These are phyloP conservation scores for Primulina tabacum DNA, from an alignment of 257 asterid species.

Conservation along the genomic window DNA sequence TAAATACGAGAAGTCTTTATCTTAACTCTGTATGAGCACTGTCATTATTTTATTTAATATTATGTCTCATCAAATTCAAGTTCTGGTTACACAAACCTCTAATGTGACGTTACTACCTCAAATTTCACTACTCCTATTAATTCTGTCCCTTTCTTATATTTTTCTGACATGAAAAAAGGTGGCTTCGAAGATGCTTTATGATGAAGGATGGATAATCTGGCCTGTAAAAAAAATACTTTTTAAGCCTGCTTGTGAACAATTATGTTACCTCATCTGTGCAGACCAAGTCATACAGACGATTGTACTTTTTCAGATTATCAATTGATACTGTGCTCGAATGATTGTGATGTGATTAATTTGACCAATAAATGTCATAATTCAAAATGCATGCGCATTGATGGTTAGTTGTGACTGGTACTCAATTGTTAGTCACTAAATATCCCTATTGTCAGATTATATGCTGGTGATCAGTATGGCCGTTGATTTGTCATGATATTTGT, in stretches of 20 bases:
- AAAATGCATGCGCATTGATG: not conserved
- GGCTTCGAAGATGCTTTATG: not conserved
- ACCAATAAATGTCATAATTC: not conserved
- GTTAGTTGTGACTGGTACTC: slow-evolving; percentile 6
- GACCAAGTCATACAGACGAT: not conserved
- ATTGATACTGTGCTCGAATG: not conserved
- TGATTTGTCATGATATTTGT: not conserved
- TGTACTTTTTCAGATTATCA: not conserved
- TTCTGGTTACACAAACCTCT: not conserved
- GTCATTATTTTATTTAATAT: too few species aligned
- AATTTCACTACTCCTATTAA: not conserved
- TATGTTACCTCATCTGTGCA: not conserved
- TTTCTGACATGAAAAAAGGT: slow-evolving; percentile 4
- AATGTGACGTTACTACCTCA: not conserved
- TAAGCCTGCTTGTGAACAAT: slow-evolving; percentile 6
- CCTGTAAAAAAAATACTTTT: not conserved
- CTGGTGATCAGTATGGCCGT: not conserved
- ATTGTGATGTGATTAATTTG: slow-evolving; percentile 10
- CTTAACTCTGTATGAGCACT: not conserved
- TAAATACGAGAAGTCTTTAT: not conserved
- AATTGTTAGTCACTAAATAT: not conserved
- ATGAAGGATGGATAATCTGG: slow-evolving; percentile 7
- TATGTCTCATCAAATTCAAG: not conserved
- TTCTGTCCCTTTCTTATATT: not conserved
- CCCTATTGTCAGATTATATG: not conserved